Base-by-base conservation (phyloP, 2,329 filamentous ascomycete species). In the Xylaria sp. region DNA sequence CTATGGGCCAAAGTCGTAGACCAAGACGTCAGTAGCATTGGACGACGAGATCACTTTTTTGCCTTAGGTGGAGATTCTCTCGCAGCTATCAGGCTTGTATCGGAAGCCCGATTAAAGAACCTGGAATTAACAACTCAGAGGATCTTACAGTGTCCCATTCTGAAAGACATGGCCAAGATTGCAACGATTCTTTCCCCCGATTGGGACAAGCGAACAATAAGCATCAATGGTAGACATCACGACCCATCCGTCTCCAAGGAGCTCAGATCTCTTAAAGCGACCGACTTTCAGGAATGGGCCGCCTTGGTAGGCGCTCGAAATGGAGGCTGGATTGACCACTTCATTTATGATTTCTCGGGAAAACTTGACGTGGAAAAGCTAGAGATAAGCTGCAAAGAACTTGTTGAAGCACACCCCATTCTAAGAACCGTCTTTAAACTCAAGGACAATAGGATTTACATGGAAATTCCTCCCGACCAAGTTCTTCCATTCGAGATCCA, bases 281-380 rank as follows among this genome's bases (percentile, higher is more conserved):
- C 56, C 36, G 56, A 58, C 56, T 58, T 58, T 30, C 56, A 58
- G 23, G 56, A 58, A 58, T 58, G 56, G 56, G 56, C 56, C 56
- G 56, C 41, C 23, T 45, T 58, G 34, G 56, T 58, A n/a, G 56
- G 36, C 36, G 56, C 56, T 43, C 36, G n/a, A 32, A 58, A 58
- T 43, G 56, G 56, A 58, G 56, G 56, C 20, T 58, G 56, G 56
- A 20, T 58, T 13, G 56, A 58, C 56, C 56, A 58, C 45, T 58
- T 58, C 20, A 45, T 58, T n/a, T 45, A 58, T 36, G 56, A 58
- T 45, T 58, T 58, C 41, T 58, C 34, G 36, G 56, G 56, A 10
- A 45, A 13, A 15, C 56, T 58, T 58, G 56, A 58, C 23, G 28
- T 25, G 56, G 9, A 41, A 58, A 20, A 28, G 32, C 36, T 58